Conservation (phyloP, 306 rosid species). For the Bauhinia variegata region DNA sequence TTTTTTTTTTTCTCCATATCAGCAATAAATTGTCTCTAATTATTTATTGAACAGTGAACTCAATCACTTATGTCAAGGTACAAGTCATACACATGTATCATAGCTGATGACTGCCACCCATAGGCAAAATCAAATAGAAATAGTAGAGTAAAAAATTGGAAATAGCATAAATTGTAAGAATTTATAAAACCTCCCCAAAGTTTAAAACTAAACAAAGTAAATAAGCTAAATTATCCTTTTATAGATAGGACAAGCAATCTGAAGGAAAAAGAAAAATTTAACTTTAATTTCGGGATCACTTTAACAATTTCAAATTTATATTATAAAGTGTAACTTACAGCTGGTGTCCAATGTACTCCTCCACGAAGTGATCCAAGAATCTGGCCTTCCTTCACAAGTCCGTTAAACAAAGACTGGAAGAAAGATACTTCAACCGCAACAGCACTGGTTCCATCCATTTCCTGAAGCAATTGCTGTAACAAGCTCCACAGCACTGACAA, state of each 20-base stretch:
- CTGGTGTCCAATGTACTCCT: conserved; percentile 97
- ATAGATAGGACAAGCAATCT: conserved; percentile 10
- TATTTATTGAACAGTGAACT: conserved; percentile 18
- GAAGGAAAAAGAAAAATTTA: conserved; percentile 26
- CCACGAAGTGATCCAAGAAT: conserved; percentile 90
- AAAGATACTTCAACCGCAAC: conserved; percentile 85
- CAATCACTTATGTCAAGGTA: neutral
- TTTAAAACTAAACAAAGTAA: conserved; percentile 17
- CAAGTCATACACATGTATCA: neutral
- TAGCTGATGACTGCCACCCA: conserved; percentile 18
- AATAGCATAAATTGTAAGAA: conserved; percentile 6
- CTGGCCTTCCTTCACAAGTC: conserved; percentile 78
- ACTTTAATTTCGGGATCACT: conserved; percentile 14
- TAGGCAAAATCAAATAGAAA: conserved; percentile 16
- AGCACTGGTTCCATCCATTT: conserved; percentile 81
- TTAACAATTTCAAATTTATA: conserved; percentile 17
- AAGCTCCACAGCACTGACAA: conserved; percentile 77
- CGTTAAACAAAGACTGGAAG: conserved; percentile 87
- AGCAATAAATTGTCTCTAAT: conserved; percentile 7
- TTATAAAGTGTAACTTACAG: conserved; percentile 63
- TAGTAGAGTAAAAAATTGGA: conserved; percentile 18
- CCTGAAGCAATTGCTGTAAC: conserved; percentile 82
- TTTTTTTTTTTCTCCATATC: too few relatives aligned
- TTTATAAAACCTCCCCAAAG: conserved; percentile 3
- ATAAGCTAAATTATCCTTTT: too few relatives aligned